Conservation (phyloP, 345 rosid species). For the Arabis alpina region DNA sequence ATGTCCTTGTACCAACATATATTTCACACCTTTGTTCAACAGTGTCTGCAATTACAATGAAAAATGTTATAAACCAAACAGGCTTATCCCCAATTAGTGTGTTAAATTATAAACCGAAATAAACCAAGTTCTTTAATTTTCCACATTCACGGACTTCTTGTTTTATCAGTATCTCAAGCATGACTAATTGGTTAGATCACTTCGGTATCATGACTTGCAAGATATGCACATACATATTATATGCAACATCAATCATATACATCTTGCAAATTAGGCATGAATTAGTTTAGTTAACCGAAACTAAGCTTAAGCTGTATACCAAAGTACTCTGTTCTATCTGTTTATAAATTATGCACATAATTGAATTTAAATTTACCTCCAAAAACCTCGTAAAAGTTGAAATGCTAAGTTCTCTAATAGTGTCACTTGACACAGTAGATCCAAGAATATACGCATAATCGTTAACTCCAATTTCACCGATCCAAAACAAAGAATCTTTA, state of each 20-base stretch:
- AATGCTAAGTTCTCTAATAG: conserved; percentile 57
- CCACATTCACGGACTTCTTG: neutral
- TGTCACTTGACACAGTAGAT: conserved; percentile 57
- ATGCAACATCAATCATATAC: neutral
- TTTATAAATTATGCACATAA: neutral
- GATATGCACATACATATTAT: neutral
- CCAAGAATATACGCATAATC: conserved; percentile 80
- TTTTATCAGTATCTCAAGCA: neutral
- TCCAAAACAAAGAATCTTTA: conserved; percentile 76
- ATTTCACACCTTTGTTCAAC: conserved; percentile 71
- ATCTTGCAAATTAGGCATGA: neutral
- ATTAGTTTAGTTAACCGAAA: neutral
- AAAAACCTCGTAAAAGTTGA: conserved; percentile 50
- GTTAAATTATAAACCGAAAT: too few relatives aligned
- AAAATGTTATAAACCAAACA: neutral
- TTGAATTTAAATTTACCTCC: conserved; percentile 49
- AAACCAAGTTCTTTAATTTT: neutral
- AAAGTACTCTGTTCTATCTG: neutral
- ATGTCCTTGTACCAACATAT: conserved; percentile 77
- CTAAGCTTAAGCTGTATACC: too few relatives aligned
- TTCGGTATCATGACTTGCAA: conserved; percentile 18
- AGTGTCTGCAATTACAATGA: conserved; percentile 53
- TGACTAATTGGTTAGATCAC: conserved; percentile 22
- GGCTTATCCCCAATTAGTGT: neutral
- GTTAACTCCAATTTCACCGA: conserved; percentile 92